These are phyloP conservation scores for Penicillium macrosclerotiorum DNA, from an alignment of 495 filamentous ascomycete species.

Conservation along the genomic window DNA sequence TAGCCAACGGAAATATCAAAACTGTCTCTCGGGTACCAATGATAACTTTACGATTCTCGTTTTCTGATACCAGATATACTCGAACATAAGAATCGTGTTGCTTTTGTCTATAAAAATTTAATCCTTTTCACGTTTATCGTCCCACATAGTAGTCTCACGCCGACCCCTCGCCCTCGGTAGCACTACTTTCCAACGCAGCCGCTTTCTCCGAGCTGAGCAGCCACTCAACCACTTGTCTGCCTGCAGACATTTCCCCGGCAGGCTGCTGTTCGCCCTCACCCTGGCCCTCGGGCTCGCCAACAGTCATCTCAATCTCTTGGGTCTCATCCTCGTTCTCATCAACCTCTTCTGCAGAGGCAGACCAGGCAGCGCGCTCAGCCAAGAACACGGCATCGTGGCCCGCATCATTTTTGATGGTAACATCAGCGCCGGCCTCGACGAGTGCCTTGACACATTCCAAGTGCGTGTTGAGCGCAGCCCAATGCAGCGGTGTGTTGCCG, in stretches of 20 bases:
- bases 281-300: constrained; percentile 26
- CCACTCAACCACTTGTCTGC: constrained; percentile 49
- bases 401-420: constrained; percentile 70
- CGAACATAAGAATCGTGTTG: constrained; percentile 3
- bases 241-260: constrained; percentile 33
- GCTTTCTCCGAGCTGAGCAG: constrained; percentile 41
- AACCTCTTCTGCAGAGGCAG: constrained; percentile 24
- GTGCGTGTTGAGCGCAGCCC: constrained; percentile 88
- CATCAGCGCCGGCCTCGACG: constrained; percentile 68
- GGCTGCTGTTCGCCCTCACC: constrained; percentile 14
- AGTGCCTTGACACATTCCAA: constrained; percentile 74
- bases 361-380: constrained; percentile 64
- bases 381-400: constrained; percentile 85
- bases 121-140: constrained; percentile 1
- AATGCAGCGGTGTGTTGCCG: constrained; percentile 89
- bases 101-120: constrained; percentile 4
- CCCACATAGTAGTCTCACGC: constrained; percentile 8
- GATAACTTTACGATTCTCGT: too few relatives aligned
- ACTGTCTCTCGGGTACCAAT: too few relatives aligned
- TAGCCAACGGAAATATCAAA: too few relatives aligned
- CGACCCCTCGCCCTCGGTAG: constrained; percentile 24
- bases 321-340: constrained; percentile 17
- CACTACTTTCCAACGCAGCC: constrained; percentile 34
- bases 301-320: constrained; percentile 31
- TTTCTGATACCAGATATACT: too few relatives aligned